Evolutionary conservation across 306 rosid genomes (phyloP).

Genomic region (Prinsepia uniflora): DNA sequence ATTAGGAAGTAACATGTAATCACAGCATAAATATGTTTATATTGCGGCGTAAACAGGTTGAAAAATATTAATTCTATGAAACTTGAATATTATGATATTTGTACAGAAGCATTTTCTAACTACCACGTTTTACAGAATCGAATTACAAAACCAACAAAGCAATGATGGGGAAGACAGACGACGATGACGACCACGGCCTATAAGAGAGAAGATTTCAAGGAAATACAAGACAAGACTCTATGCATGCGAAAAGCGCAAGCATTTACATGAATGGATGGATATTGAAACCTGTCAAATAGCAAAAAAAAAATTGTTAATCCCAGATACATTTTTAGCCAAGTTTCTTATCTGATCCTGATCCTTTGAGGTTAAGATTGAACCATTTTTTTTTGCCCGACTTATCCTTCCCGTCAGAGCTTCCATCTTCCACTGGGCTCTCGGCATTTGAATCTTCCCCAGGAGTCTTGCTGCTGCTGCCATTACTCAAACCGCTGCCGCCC

Average conservation of each 20-base stretch:
- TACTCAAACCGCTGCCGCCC: slow-evolving; percentile 48
- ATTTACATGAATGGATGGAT: slow-evolving; percentile 24
- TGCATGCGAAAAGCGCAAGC: slow-evolving; percentile 20
- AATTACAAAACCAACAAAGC: slow-evolving; percentile 24
- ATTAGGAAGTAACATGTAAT: slow-evolving; percentile 35
- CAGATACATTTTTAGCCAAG: slow-evolving; percentile 35
- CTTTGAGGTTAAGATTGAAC: slow-evolving; percentile 77
- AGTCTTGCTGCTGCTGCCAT: slow-evolving; percentile 72
- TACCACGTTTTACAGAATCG: slow-evolving; percentile 38
- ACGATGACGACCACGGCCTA: slow-evolving; percentile 24
- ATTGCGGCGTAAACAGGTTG: slow-evolving; percentile 23
- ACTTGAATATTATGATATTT: slow-evolving; percentile 21
- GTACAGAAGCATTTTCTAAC: slow-evolving; percentile 38
- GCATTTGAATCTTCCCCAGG: slow-evolving; percentile 56
- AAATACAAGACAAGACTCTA: slow-evolving; percentile 35
- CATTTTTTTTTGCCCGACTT: slow-evolving; percentile 87
- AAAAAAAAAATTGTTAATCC: slow-evolving; percentile 17
- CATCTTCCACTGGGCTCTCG: slow-evolving; percentile 78
- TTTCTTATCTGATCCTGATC: slow-evolving; percentile 38
- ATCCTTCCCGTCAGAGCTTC: slow-evolving; percentile 84
- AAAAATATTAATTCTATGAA: background rate
- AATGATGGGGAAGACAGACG: slow-evolving; percentile 16
- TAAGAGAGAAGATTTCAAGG: slow-evolving; percentile 29
- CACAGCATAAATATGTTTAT: slow-evolving; percentile 28
- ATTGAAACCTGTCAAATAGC: slow-evolving; percentile 22